Conservation (phyloP, 73 alveolate species). For the Paramecium octaurelia region DNA sequence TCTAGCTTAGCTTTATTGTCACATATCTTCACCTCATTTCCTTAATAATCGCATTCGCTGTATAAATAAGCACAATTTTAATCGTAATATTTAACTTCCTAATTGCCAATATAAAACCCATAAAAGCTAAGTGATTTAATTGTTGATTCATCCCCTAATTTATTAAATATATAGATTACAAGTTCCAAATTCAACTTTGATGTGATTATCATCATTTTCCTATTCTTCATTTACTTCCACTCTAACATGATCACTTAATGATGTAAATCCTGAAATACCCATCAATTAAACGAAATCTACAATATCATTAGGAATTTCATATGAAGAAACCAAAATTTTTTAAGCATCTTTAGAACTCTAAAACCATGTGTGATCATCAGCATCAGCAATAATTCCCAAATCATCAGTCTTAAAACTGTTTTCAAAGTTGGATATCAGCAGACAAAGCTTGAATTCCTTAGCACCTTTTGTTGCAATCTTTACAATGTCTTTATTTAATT, state of each 20-base stretch:
- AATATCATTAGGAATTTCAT: conserved; percentile 8
- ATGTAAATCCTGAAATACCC: conserved; percentile 2
- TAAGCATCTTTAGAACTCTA: not conserved
- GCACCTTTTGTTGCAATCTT: not conserved
- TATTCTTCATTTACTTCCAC: not conserved
- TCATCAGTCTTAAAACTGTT: not conserved
- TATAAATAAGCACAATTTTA: conserved; percentile 30
- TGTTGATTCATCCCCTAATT: conserved; percentile 31
- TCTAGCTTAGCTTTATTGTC: not conserved
- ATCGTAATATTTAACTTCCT: conserved; percentile 11
- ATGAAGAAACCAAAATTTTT: not conserved
- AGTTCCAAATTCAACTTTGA: conserved; percentile 26
- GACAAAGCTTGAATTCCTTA: not conserved
- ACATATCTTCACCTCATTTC: conserved; percentile 5
- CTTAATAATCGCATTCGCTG: conserved; percentile 34
- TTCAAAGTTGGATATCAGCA: not conserved
- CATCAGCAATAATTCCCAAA: not conserved
- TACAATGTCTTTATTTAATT: not conserved
- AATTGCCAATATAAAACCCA: not conserved
- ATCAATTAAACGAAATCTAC: conserved; percentile 13
- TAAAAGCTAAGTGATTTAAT: not conserved
- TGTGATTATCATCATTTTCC: not conserved
- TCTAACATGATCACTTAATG: not conserved
- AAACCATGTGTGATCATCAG: conserved; percentile 33
- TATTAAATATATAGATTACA: not conserved